These are phyloP conservation scores for Cladophialophora psammophila DNA, from an alignment of 2,329 filamentous ascomycete genomes.

Conservation along the genomic window DNA sequence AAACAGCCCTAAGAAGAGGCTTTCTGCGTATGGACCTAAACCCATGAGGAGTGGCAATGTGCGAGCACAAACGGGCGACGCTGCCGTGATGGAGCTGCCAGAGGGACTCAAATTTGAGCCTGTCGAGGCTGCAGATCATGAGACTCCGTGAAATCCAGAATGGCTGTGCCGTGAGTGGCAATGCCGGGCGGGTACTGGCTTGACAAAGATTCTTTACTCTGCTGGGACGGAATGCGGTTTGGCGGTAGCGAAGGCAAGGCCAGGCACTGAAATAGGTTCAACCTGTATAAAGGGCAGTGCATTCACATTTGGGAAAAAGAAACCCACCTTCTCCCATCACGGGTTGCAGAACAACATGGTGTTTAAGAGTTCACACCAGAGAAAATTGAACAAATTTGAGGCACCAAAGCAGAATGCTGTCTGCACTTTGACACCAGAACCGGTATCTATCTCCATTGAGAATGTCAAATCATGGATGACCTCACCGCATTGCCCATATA, in stretches of 20 bases:
- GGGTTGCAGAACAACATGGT: too few species aligned
- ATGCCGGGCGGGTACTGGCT: neutral
- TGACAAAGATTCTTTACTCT: neutral
- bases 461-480: too few species aligned
- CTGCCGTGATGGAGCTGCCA: neutral
- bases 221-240: neutral
- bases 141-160: neutral
- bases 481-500: neutral
- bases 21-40: conserved; percentile 10
- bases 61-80: neutral
- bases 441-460: too few species aligned
- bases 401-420: too few species aligned
- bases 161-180: neutral
- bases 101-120: neutral
- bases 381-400: too few species aligned
- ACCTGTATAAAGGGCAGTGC: too few species aligned
- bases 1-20: conserved; percentile 34
- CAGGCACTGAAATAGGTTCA: too few species aligned
- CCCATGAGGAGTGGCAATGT: neutral
- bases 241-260: neutral
- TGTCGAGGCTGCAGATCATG: neutral
- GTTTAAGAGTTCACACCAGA: too few species aligned
- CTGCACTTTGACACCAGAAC: too few species aligned
- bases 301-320: too few species aligned
- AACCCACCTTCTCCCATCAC: too few species aligned